phyloP scores from a whole-genome alignment of 2,329 filamentous ascomycete species.

The Sporothrix humicola region DNA sequence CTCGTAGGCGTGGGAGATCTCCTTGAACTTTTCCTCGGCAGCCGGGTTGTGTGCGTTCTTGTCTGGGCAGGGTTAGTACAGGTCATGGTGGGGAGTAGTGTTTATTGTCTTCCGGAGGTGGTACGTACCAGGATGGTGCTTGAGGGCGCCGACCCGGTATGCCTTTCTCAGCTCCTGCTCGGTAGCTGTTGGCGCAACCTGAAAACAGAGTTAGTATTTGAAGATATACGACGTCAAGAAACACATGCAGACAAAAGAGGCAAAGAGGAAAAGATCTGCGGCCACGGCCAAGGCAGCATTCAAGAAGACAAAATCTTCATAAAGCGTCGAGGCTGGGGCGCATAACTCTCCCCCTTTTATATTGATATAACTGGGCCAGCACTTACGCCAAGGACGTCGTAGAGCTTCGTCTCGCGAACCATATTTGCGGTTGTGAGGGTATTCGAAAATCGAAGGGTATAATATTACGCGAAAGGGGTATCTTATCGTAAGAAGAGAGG shows the following conservation, averaged over 20 bases:
- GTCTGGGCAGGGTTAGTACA: constrained; percentile 59
- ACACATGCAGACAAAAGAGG: background rate
- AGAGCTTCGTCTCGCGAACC: constrained; percentile 80
- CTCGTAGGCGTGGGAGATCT: constrained; percentile 94
- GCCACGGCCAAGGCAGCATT: background rate
- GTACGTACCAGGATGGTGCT: constrained; percentile 78
- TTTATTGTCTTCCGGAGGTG: background rate
- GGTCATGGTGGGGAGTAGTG: background rate
- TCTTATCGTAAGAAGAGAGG: constrained; percentile 9
- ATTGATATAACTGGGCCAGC: background rate
- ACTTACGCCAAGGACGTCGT: constrained; percentile 78
- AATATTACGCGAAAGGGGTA: constrained; percentile 30
- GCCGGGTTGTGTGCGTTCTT: constrained; percentile 95
- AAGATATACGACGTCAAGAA: background rate
- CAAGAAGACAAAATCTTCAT: background rate
- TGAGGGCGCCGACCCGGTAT: constrained; percentile 82
- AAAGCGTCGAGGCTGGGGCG: background rate
- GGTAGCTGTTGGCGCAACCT: constrained; percentile 79
- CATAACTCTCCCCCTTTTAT: background rate
- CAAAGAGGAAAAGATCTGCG: background rate
- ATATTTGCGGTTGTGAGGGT: constrained; percentile 54
- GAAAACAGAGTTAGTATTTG: background rate
- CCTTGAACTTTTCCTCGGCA: constrained; percentile 98
- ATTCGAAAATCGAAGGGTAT: constrained; percentile 18
- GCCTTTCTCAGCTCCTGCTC: constrained; percentile 90